Evolutionary conservation across 2,329 filamentous ascomycete species (phyloP).

Genomic region (Xylariales sp.): DNA sequence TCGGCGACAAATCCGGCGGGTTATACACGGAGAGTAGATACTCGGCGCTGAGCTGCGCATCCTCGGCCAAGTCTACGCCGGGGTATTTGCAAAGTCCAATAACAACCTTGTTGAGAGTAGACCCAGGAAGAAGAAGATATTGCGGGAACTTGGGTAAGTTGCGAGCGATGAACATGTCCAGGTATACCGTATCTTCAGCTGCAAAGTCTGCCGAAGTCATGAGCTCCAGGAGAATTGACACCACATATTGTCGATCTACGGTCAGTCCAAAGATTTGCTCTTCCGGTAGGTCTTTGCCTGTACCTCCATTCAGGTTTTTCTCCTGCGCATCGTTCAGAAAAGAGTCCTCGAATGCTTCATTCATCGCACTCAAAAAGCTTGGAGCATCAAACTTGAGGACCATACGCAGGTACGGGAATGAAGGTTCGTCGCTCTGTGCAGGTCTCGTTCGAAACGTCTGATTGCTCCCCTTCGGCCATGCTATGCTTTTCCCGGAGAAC

Average conservation of each 20-base stretch:
- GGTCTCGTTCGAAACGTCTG: constrained; percentile 59
- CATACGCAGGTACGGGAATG: constrained; percentile 79
- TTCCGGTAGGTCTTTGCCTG: constrained; percentile 50
- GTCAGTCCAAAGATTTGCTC: constrained; percentile 64
- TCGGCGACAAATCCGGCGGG: constrained; percentile 69
- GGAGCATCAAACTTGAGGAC: constrained; percentile 85
- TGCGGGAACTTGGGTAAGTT: constrained; percentile 96
- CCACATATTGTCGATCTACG: constrained; percentile 86
- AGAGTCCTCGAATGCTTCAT: constrained; percentile 93
- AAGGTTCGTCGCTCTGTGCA: constrained; percentile 55
- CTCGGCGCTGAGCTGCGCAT: constrained; percentile 94
- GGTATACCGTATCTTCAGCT: constrained; percentile 79
- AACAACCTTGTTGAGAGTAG: constrained; percentile 75
- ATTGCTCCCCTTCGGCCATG: constrained; percentile 65
- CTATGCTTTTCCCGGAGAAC: constrained; percentile 75
- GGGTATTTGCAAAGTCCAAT: constrained; percentile 81
- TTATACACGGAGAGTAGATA: constrained; percentile 93
- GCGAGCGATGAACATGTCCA: constrained; percentile 97
- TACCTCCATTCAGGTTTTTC: constrained; percentile 49
- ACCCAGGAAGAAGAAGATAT: constrained; percentile 86
- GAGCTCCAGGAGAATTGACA: constrained; percentile 85
- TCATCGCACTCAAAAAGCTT: constrained; percentile 90
- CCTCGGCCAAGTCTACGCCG: constrained; percentile 73
- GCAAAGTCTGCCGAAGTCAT: constrained; percentile 77
- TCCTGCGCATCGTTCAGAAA: constrained; percentile 82